Base-by-base conservation (phyloP, 108 stramenopile genomes). In the Hondaea fermentalgiana region DNA sequence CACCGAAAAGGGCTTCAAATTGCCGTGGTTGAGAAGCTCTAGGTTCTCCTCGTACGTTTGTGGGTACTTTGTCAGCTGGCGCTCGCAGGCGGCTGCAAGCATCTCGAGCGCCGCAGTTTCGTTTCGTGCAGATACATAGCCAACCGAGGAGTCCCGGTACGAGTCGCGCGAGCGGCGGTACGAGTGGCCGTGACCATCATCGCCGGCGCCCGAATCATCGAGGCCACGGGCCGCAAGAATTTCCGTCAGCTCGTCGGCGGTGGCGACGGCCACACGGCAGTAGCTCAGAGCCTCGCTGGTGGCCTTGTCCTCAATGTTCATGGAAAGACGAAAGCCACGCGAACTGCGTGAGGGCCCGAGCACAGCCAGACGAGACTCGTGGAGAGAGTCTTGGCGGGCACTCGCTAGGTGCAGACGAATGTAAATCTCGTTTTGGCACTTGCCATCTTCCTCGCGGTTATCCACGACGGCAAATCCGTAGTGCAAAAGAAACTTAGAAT, bases 381-480 rank as follows among this genome's bases (percentile, higher is more conserved):
- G 47, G 25, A 28, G 45, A 5, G 60, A 35, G n/a, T 89, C 47
- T 5, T 71, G 57, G 6, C 10, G 12, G 0, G 87, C 47, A 5
- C 44, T 25, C 60, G 8, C 5, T 53, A 83, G 53, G 28, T 14
- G 21, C 16, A n/a, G n/a, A 14, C 23, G 17, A 47, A 64, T 60
- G 5, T 94, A 94, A 23, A 98, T 97, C 93, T 99, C 99, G 93
- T 99, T 98, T 16, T 98, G 99, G 94, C 98, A 98, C 91, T 96
- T 98, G 5, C 98, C 98, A 91, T 99, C 98, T 29, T 96, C 88
- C 89, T 99, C 99, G 29, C 93, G 93, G 91, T 99, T 99, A 88
- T 95, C 92, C 93, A 99, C 99, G 10, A 99, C 97, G 45, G 98
- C 96, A 92, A 99, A 99, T 43, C 99, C 99, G 92, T 99, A 99